Base-by-base conservation (phyloP, 2,329 filamentous ascomycete species). In the Aureobasidium zeae region DNA sequence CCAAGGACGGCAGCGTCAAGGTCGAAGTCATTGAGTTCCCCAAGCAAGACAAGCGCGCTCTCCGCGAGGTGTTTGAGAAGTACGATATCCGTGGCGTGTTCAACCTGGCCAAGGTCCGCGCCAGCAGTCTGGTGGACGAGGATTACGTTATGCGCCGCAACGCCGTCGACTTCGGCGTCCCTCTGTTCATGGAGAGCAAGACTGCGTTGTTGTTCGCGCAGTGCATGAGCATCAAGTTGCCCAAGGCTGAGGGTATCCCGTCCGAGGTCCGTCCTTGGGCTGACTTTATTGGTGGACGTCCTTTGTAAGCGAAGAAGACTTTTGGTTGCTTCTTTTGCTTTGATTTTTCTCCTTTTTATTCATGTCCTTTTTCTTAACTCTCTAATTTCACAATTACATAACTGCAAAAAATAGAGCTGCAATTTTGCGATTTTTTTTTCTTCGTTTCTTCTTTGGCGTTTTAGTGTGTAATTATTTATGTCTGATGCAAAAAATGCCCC, bases 111-210 rank as follows among this genome's bases (percentile, higher is more conserved):
- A 79, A 83, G 65, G 77, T 76, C 54, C 76, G 88, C 59, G 91
- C 80, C 49, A 88, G 85, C 73, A 89, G 83, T 26, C 72, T 86
- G 49, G 70, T 84, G 49, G 91, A 98, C 61, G 86, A 93, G 59
- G 88, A 98, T 71, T 98, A 98, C 58, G 87, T 98, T 46, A 96
- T 96, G 89, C 79, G 91, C 58, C 79, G 91, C 62, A 98, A 98
- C 61, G 91, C 91, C 20, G 91, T 98, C 45, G 91, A 98, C 69
- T 98, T 98, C 64, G 89, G 89, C 55, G 87, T 96, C 22, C 91
- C 91, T 36, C 73, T 98, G 45, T 96, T 98, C 66, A 95, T 95
- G 88, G 89, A 96, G 71, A 86, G 88, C 44, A 89, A 91, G 87
- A 98, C 91, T 55, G 89, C 91, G 48, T 81, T 91, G 52, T 83